phyloP scores from a whole-genome alignment of 1,284 basidiomycete species.

The Fomitopsis pinicola region DNA sequence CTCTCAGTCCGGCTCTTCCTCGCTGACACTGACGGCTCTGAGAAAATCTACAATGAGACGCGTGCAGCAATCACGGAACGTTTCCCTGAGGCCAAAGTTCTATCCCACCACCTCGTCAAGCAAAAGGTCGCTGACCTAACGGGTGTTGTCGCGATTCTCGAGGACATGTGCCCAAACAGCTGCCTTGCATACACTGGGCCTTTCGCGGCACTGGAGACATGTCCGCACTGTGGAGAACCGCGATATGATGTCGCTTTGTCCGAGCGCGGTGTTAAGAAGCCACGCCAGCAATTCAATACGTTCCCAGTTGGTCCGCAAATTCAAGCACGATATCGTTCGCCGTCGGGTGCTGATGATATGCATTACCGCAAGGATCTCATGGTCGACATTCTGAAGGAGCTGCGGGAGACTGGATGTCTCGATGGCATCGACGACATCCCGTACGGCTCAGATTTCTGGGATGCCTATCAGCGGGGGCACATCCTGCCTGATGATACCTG shows the following conservation, averaged over 20 bases:
- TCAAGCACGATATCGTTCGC: conserved; percentile 14
- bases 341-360: conserved; percentile 12
- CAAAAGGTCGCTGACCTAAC: conserved; percentile 17
- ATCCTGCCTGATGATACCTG: conserved; percentile 14
- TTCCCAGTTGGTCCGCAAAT: conserved; percentile 24
- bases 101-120: conserved; percentile 23
- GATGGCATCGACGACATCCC: conserved; percentile 7
- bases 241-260: conserved; percentile 8
- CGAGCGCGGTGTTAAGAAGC: not conserved
- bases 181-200: conserved; percentile 32
- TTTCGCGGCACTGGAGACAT: conserved; percentile 16
- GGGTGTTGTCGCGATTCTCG: conserved; percentile 20
- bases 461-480: conserved; percentile 9
- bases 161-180: conserved; percentile 30
- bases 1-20: too few species aligned
- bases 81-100: too few species aligned
- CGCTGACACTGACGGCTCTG: too few species aligned
- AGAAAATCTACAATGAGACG: too few species aligned
- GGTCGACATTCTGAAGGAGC: not conserved
- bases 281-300: conserved; percentile 14
- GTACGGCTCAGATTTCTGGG: conserved; percentile 17
- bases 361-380: conserved; percentile 11
- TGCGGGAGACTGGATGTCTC: not conserved
- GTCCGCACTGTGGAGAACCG: conserved; percentile 9
- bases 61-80: too few species aligned